phyloP scores from a whole-genome alignment of 176 grass and related monocot species.

The Carex pumila region DNA sequence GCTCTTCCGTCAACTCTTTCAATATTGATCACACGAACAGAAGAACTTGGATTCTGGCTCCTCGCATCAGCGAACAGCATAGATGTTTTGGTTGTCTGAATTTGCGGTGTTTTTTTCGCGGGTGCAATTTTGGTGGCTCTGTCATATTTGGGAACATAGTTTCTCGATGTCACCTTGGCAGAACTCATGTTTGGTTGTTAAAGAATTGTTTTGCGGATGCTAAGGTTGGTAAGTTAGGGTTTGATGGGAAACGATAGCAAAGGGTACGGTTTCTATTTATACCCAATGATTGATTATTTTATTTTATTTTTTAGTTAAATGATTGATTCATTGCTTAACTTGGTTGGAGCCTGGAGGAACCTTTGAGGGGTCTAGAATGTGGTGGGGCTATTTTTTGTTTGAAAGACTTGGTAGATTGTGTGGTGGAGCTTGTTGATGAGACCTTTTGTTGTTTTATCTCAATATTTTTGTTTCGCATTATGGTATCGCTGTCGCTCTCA shows the following conservation, averaged over 20 bases:
- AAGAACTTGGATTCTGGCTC: background rate
- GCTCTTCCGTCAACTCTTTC: background rate
- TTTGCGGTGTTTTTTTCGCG: background rate
- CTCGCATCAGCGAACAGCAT: background rate
- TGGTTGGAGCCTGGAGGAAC: background rate
- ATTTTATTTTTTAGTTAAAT: no score
- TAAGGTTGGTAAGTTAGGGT: background rate
- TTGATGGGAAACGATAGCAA: background rate
- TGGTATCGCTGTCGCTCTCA: no score
- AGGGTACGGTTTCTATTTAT: background rate
- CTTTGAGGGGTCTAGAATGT: background rate
- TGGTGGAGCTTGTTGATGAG: background rate
- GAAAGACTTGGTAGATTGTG: no score
- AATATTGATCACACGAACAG: background rate
- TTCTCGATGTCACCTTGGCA: background rate
- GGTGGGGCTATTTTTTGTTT: background rate
- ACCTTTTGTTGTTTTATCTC: no score
- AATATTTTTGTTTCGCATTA: no score
- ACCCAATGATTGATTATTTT: background rate
- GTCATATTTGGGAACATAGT: background rate
- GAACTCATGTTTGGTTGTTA: slow-evolving; percentile 5
- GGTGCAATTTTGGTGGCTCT: background rate
- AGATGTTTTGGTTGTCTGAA: background rate
- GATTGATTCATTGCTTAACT: background rate
- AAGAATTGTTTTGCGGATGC: background rate